A percentile compares a stretch with the other conserved stretches of the same genome.
Conservation (phyloP, 768 basidiomycete species). For the Rhizopogon rudus region DNA sequence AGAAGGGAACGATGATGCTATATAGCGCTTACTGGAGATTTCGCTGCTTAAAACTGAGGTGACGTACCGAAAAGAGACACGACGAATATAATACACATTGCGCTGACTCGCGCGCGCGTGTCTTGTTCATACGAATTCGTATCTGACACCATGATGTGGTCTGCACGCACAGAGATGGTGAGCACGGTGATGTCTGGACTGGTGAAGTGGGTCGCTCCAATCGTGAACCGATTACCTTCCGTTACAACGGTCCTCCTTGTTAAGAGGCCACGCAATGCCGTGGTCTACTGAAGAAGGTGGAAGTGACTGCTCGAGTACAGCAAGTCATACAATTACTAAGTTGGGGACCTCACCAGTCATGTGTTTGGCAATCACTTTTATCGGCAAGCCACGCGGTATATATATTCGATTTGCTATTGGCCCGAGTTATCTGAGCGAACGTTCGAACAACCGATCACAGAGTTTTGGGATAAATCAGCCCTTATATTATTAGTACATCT, state of each 20-base stretch:
- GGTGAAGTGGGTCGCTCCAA: background rate
- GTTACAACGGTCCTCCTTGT: background rate
- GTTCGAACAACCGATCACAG: no score
- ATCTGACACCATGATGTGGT: background rate
- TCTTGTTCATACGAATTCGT: background rate
- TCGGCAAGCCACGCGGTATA: no score
- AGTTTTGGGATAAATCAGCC: no score
- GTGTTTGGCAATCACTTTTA: no score
- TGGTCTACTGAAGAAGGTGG: background rate
- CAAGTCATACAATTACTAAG: no score
- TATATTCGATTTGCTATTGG: no score
- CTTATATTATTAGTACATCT: no score
- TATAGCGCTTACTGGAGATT: constrained; percentile 8
- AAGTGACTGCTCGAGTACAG: background rate
- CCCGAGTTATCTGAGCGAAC: no score
- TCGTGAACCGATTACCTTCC: background rate
- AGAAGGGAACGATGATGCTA: constrained; percentile 71
- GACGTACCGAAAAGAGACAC: constrained; percentile 64
- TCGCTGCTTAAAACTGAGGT: background rate
- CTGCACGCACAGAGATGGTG: background rate
- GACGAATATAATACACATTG: constrained; percentile 50
- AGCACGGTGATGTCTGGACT: background rate
- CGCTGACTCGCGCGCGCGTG: constrained; percentile 9
- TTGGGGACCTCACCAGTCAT: constrained; percentile 4
- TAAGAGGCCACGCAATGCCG: background rate